Evolutionary conservation across 306 rosid species (phyloP).

Genomic region (Lathyrus tuberosus): DNA sequence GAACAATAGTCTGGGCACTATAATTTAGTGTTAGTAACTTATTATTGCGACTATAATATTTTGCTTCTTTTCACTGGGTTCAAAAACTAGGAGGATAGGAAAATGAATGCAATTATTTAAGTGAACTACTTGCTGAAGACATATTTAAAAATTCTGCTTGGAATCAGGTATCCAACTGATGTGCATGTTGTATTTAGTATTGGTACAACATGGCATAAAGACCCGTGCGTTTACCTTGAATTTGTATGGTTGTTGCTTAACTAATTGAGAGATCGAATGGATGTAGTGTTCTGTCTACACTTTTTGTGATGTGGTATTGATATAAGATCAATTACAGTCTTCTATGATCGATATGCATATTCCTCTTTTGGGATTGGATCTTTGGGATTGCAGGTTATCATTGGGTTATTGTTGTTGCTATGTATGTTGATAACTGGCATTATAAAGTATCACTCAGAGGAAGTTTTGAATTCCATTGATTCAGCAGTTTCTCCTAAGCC

Average conservation of each 20-base stretch:
- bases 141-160: constrained; percentile 92
- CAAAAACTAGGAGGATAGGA: constrained; percentile 91
- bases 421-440: no score
- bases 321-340: no score
- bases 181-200: constrained; percentile 34
- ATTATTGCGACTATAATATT: not conserved
- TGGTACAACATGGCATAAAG: not conserved
- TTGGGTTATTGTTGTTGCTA: no score
- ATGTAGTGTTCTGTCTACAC: not conserved
- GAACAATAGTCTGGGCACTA: constrained; percentile 1
- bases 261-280: constrained; percentile 18
- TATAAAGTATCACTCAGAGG: no score
- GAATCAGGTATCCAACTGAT: constrained; percentile 72
- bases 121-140: constrained; percentile 74
- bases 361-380: no score
- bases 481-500: no score
- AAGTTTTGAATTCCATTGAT: no score
- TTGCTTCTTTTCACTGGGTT: constrained; percentile 68
- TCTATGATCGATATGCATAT: no score
- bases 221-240: constrained; percentile 9
- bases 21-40: not conserved
- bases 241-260: constrained; percentile 30
- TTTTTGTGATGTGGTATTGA: no score
- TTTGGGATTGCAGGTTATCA: no score
- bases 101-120: constrained; percentile 73